Percentiles rank a stretch among this genome's conserved stretches.
phyloP scores from a whole-genome alignment of 139 green algal species.

The Chlorella sp. region DNA sequence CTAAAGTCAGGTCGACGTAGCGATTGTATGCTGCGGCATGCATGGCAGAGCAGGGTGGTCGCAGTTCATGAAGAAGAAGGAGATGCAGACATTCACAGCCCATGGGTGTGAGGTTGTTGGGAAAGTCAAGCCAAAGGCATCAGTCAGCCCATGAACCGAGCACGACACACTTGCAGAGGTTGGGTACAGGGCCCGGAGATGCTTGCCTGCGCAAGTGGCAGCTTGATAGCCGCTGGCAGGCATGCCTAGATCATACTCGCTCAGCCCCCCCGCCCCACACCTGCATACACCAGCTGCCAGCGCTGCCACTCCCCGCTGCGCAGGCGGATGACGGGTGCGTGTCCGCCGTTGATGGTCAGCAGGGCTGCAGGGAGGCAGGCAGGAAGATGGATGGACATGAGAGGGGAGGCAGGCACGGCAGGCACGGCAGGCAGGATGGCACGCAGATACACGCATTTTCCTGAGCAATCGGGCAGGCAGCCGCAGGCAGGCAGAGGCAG shows the following conservation, averaged over 20 bases:
- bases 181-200: background rate
- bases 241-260: too few relatives aligned
- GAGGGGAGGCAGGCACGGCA: background rate
- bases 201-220: too few relatives aligned
- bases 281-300: background rate
- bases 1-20: background rate
- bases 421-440: background rate
- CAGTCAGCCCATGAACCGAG: background rate
- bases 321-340: background rate
- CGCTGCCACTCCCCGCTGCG: background rate
- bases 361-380: background rate
- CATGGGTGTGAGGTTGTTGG: too few relatives aligned
- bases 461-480: too few relatives aligned
- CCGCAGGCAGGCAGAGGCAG: too few relatives aligned
- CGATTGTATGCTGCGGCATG: background rate
- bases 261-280: background rate
- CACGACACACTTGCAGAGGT: background rate
- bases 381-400: too few relatives aligned
- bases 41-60: background rate
- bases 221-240: too few relatives aligned
- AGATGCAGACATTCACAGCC: too few relatives aligned
- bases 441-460: too few relatives aligned
- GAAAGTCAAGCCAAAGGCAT: too few relatives aligned
- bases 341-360: background rate
- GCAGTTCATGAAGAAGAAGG: too few relatives aligned